A percentile compares a stretch with the other conserved stretches of the same genome.
These are phyloP conservation scores for Porogramme epimiltina DNA, from an alignment of 1,284 basidiomycete species.

Conservation along the genomic window DNA sequence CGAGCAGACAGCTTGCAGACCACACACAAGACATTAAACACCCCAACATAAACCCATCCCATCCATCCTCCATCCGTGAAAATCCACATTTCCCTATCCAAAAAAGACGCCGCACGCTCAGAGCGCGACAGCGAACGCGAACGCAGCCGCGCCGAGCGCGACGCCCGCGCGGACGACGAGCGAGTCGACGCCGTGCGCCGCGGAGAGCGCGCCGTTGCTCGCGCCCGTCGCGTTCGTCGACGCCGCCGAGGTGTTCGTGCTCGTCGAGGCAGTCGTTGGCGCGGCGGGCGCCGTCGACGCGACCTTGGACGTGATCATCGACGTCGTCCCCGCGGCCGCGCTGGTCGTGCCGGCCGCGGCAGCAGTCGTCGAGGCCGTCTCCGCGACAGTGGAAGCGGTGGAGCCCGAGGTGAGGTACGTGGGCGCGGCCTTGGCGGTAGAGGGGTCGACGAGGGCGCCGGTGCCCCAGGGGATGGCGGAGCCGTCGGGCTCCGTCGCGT, in stretches of 20 bases:
- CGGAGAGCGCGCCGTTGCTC: conserved; percentile 13
- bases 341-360: neutral
- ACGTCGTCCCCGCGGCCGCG: neutral
- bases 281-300: neutral
- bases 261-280: neutral
- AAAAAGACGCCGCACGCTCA: conserved; percentile 1
- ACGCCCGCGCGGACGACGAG: conserved; percentile 20
- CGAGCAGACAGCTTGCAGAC: too few species aligned
- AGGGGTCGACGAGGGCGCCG: conserved; percentile 55
- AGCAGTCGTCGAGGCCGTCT: neutral
- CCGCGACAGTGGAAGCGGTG: neutral
- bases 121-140: conserved; percentile 25
- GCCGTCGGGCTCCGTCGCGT: conserved; percentile 56
- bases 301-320: neutral
- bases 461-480: conserved; percentile 66
- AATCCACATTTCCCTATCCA: too few species aligned
- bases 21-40: too few species aligned
- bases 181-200: conserved; percentile 16
- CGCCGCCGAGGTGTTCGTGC: neutral
- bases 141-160: conserved; percentile 23
- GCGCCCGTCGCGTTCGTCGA: neutral
- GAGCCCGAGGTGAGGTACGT: conserved; percentile 4
- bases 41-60: too few species aligned
- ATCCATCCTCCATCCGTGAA: too few species aligned
- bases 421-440: conserved; percentile 30